Evolutionary conservation across 345 rosid genomes (phyloP).

Genomic region (Gossypium bickii): DNA sequence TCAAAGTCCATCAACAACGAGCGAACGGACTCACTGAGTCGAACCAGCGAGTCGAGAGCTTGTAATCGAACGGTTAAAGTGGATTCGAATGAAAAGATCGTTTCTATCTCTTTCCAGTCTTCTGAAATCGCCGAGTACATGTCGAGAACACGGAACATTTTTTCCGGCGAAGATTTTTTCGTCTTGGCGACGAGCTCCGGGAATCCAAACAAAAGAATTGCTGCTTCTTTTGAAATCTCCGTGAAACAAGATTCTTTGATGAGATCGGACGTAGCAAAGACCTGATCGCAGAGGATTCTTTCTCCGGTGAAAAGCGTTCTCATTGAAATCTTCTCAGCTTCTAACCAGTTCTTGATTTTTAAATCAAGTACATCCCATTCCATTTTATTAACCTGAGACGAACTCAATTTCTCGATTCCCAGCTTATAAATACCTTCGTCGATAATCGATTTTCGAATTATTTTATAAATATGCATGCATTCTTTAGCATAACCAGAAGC

Average conservation of each 20-base stretch:
- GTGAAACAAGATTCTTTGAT: constrained; percentile 62
- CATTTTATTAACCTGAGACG: constrained; percentile 53
- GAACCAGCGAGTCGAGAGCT: constrained; percentile 45
- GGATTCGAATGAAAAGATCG: constrained; percentile 52
- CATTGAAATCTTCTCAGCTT: constrained; percentile 49
- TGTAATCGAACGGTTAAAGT: constrained; percentile 35
- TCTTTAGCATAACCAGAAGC: constrained; percentile 66
- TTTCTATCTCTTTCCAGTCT: constrained; percentile 41
- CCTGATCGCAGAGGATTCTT: constrained; percentile 57
- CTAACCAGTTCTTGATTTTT: constrained; percentile 55
- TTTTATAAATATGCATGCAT: constrained; percentile 48
- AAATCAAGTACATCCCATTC: constrained; percentile 51
- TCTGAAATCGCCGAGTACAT: constrained; percentile 44
- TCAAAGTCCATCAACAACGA: constrained; percentile 44
- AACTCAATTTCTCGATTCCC: constrained; percentile 46
- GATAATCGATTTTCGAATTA: constrained; percentile 61
- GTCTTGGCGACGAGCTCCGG: constrained; percentile 48
- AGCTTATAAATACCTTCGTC: constrained; percentile 67
- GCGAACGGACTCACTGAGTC: constrained; percentile 44
- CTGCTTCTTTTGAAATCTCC: constrained; percentile 63
- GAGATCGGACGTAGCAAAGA: constrained; percentile 56
- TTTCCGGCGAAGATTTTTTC: constrained; percentile 50
- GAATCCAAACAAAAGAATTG: constrained; percentile 49
- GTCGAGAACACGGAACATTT: constrained; percentile 56
- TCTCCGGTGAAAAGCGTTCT: constrained; percentile 57